These are phyloP conservation scores for Globisporangium nagaii DNA, from an alignment of 352 stramenopile genomes.

Conservation along the genomic window DNA sequence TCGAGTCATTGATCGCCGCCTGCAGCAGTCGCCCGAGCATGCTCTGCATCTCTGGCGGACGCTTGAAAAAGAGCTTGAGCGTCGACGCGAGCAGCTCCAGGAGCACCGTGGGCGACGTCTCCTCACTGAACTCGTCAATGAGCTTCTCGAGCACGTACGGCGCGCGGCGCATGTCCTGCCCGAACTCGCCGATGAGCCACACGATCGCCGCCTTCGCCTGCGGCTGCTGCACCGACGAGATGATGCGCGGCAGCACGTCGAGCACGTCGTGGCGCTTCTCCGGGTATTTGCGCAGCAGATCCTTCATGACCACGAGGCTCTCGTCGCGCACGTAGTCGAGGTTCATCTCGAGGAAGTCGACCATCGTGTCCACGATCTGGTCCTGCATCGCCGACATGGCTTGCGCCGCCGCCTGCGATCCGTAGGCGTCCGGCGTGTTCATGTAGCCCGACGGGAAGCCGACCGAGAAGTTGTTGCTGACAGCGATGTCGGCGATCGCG, in stretches of 20 bases:
- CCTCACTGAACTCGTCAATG: slow-evolving; percentile 91
- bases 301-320: slow-evolving; percentile 94
- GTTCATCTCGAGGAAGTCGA: slow-evolving; percentile 97
- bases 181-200: slow-evolving; percentile 97
- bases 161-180: slow-evolving; percentile 87
- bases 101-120: slow-evolving; percentile 87
- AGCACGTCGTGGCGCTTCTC: slow-evolving; percentile 91
- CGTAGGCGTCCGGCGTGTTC: slow-evolving; percentile 60
- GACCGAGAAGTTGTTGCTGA: slow-evolving; percentile 69
- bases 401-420: slow-evolving; percentile 55
- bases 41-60: slow-evolving; percentile 95
- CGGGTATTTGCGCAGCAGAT: slow-evolving; percentile 96
- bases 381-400: slow-evolving; percentile 74
- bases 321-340: slow-evolving; percentile 95
- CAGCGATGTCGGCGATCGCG: slow-evolving; percentile 91
- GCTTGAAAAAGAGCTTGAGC: slow-evolving; percentile 98
- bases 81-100: slow-evolving; percentile 93
- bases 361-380: slow-evolving; percentile 89
- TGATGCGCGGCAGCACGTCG: slow-evolving; percentile 72
- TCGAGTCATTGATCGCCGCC: slow-evolving; percentile 93
- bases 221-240: slow-evolving; percentile 64
- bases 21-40: slow-evolving; percentile 96
- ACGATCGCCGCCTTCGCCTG: slow-evolving; percentile 93
- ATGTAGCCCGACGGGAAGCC: slow-evolving; percentile 30
- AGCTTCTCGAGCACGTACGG: slow-evolving; percentile 97